Conservation (phyloP, 768 basidiomycete species). For the Russula brevipes region DNA sequence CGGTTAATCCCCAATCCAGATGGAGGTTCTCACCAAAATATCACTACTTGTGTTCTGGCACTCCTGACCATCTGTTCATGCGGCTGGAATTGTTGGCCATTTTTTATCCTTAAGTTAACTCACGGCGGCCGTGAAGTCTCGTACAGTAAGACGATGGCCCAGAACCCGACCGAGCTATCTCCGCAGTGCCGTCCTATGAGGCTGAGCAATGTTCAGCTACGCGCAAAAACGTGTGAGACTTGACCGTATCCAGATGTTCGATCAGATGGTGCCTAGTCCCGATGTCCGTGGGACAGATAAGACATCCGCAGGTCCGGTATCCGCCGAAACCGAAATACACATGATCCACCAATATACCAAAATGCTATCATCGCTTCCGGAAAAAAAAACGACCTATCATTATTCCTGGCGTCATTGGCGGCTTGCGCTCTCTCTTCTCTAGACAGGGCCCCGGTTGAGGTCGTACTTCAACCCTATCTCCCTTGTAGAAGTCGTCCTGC, state of each 20-base stretch:
- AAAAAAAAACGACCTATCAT: neutral
- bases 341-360: neutral
- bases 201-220: too few species aligned
- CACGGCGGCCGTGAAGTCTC: too few species aligned
- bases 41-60: neutral
- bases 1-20: neutral
- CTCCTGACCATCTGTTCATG: too few species aligned
- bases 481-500: neutral
- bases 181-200: neutral
- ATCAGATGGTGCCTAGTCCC: neutral
- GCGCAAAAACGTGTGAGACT: too few species aligned
- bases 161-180: too few species aligned
- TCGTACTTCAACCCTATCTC: neutral
- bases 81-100: neutral
- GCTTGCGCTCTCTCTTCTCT: neutral
- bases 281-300: neutral
- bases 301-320: neutral
- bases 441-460: neutral
- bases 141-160: too few species aligned
- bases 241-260: too few species aligned
- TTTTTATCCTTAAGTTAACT: neutral
- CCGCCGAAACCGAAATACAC: neutral
- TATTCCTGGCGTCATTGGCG: neutral
- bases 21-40: constrained; percentile 2
- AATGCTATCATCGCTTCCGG: neutral